A percentile compares a stretch with the other conserved stretches of the same genome.
Conservation (phyloP, 1,284 basidiomycete genomes). For the Pyrrhoderma lamaoense region DNA sequence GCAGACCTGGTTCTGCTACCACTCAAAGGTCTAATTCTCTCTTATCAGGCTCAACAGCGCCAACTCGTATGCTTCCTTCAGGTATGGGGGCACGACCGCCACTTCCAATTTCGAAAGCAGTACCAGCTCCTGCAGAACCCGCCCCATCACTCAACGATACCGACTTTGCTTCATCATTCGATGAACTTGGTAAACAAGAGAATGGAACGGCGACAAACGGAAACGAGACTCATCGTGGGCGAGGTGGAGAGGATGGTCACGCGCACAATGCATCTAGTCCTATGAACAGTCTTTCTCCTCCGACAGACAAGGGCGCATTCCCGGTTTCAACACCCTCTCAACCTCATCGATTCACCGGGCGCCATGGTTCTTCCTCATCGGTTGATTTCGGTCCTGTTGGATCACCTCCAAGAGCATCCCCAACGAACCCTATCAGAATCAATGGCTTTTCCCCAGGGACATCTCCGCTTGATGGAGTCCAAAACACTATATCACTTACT, state of each 20-base stretch:
- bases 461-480: constrained; percentile 31
- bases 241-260: background rate
- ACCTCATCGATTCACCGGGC: constrained; percentile 28
- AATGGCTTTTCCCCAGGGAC: constrained; percentile 44
- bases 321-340: constrained; percentile 45
- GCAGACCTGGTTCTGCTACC: background rate
- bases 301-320: constrained; percentile 23
- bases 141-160: constrained; percentile 69
- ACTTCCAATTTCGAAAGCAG: constrained; percentile 60
- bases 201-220: background rate
- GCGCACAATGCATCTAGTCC: constrained; percentile 17
- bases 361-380: constrained; percentile 27
- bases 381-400: constrained; percentile 72
- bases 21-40: constrained; percentile 34
- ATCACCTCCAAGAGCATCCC: constrained; percentile 50
- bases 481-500: constrained; percentile 10
- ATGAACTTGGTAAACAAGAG: constrained; percentile 28
- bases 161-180: constrained; percentile 56
- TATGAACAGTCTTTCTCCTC: constrained; percentile 17
- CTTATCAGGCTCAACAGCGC: constrained; percentile 46
- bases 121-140: constrained; percentile 69
- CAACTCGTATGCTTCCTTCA: constrained; percentile 37
- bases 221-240: background rate
- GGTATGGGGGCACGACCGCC: constrained; percentile 42
- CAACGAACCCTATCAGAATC: constrained; percentile 30